Conservation (phyloP, 768 basidiomycete genomes). For the Lepiota brunneoincarnata region DNA sequence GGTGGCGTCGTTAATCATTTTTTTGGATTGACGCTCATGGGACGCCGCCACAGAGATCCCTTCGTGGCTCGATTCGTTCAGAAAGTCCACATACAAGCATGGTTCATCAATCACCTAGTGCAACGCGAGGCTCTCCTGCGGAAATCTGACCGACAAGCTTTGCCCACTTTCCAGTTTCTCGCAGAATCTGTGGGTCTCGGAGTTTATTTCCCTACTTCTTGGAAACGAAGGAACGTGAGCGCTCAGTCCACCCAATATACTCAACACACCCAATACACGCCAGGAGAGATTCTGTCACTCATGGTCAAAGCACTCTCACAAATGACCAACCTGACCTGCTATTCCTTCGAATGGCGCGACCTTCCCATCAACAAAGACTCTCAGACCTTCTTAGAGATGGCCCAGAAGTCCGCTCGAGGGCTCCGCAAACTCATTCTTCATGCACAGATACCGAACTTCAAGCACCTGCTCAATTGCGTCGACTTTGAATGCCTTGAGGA, state of each 20-base stretch:
- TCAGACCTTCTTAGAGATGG: not conserved
- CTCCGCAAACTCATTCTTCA: too few relatives aligned
- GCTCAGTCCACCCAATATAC: not conserved
- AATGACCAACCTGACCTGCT: not conserved
- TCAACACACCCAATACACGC: not conserved
- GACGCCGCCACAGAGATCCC: constrained; percentile 23
- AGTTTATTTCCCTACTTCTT: too few relatives aligned
- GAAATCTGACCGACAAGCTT: not conserved
- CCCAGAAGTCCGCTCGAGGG: too few relatives aligned
- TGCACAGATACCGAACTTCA: too few relatives aligned
- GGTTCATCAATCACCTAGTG: constrained; percentile 36
- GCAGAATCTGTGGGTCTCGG: not conserved
- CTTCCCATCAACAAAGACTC: not conserved
- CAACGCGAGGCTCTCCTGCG: constrained; percentile 9
- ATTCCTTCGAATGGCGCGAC: constrained; percentile 5
- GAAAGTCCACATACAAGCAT: constrained; percentile 32
- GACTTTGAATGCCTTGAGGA: too few relatives aligned
- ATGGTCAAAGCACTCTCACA: not conserved
- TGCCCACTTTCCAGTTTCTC: not conserved
- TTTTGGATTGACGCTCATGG: not conserved
- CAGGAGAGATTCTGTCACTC: not conserved
- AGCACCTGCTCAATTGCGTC: too few relatives aligned
- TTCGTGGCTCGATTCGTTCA: constrained; percentile 28
- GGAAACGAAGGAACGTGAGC: too few relatives aligned
- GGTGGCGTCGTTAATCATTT: constrained; percentile 1